A percentile compares a stretch with the other conserved stretches of the same genome.
Evolutionary conservation across 1,284 basidiomycete genomes (phyloP).

Genomic region (Microbotryomycetes sp.): DNA sequence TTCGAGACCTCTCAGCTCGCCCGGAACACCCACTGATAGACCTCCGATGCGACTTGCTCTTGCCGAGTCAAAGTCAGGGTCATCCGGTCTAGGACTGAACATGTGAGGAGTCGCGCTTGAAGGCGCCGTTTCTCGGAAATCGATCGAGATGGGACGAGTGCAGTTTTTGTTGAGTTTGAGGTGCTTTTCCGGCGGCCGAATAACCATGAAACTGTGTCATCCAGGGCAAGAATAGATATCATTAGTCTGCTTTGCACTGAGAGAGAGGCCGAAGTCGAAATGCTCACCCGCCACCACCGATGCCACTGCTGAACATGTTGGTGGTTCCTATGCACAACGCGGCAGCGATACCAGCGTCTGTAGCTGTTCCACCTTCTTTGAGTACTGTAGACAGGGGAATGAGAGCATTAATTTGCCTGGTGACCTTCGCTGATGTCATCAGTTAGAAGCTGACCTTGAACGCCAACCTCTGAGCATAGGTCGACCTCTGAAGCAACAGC

Average conservation of each 20-base stretch:
- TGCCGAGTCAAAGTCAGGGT: constrained; percentile 17
- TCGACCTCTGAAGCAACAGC: constrained; percentile 83
- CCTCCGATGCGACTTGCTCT: constrained; percentile 62
- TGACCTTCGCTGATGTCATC: constrained; percentile 1
- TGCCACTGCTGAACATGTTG: constrained; percentile 77
- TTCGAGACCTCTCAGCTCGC: constrained; percentile 75
- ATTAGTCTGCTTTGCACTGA: too few species aligned
- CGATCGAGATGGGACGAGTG: constrained; percentile 54
- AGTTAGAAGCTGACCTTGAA: constrained; percentile 51
- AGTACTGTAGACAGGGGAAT: constrained; percentile 31
- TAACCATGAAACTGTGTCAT: constrained; percentile 74
- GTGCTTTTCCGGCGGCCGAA: constrained; percentile 57
- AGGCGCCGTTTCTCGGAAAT: constrained; percentile 85
- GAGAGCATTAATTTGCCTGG: neutral
- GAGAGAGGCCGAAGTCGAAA: neutral
- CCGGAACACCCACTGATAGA: constrained; percentile 73
- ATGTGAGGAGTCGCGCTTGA: constrained; percentile 63
- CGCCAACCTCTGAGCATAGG: constrained; percentile 74
- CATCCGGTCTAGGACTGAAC: constrained; percentile 53
- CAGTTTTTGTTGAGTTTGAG: constrained; percentile 49
- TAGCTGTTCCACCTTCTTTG: constrained; percentile 73
- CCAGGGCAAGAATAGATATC: neutral
- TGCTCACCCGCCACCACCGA: constrained; percentile 65
- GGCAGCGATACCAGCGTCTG: constrained; percentile 76
- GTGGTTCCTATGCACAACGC: constrained; percentile 78